phyloP scores from a whole-genome alignment of 768 basidiomycete genomes.

The Naganishia kalamii region DNA sequence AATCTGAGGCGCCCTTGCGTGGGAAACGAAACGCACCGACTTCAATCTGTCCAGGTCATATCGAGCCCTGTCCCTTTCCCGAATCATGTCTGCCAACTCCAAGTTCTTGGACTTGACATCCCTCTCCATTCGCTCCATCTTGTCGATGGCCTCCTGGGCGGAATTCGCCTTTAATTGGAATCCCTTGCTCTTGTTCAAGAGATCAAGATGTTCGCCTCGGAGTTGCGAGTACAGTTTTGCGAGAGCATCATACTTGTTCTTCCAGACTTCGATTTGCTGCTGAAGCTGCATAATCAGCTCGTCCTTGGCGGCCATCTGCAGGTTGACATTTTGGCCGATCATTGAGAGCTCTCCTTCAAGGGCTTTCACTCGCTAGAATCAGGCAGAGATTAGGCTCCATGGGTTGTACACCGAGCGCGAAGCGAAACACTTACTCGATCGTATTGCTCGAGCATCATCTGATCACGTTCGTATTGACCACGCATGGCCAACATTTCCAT shows the following conservation, averaged over 20 bases:
- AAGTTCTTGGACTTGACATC: conserved; percentile 98
- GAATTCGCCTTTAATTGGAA: conserved; percentile 97
- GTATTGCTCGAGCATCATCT: conserved; percentile 94
- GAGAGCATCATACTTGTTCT: conserved; percentile 96
- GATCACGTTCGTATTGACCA: conserved; percentile 95
- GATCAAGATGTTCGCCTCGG: conserved; percentile 91
- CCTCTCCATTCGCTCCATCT: conserved; percentile 97
- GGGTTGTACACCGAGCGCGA: too few relatives aligned
- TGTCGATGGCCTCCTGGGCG: conserved; percentile 93
- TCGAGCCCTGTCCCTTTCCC: conserved; percentile 89
- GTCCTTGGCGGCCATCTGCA: conserved; percentile 85
- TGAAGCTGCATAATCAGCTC: conserved; percentile 92
- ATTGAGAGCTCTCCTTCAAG: conserved; percentile 80
- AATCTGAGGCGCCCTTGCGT: too few relatives aligned
- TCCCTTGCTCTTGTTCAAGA: conserved; percentile 93
- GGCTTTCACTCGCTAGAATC: conserved; percentile 80
- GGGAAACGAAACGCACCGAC: conserved; percentile 49
- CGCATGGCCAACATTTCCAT: conserved; percentile 84
- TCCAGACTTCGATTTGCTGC: conserved; percentile 93
- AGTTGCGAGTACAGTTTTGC: conserved; percentile 98
- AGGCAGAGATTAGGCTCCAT: too few relatives aligned
- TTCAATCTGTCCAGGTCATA: conserved; percentile 93
- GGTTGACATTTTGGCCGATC: conserved; percentile 66
- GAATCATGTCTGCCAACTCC: conserved; percentile 96
- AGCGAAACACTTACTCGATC: conserved; percentile 62